Evolutionary conservation across 2,329 filamentous ascomycete species (phyloP).

Genomic region (Hymenoscyphus linearis): DNA sequence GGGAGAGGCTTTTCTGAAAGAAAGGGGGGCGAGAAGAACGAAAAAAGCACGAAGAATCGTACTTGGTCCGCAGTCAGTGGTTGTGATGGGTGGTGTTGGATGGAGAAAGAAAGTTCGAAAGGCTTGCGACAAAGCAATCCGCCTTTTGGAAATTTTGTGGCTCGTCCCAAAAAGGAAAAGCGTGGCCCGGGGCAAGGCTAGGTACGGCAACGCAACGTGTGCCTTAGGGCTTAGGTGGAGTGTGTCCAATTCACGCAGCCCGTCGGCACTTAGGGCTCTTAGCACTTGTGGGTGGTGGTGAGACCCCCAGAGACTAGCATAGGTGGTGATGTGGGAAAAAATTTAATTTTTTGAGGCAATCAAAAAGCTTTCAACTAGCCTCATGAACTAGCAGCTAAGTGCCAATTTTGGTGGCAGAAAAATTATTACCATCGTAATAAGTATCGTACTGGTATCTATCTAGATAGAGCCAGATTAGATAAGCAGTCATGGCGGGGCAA

Average conservation of each 20-base stretch:
- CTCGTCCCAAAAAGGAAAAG: conserved; percentile 2
- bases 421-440: too few relatives aligned
- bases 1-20: conserved; percentile 31
- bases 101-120: conserved; percentile 14
- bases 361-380: too few relatives aligned
- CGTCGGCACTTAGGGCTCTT: too few relatives aligned
- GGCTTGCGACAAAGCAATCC: conserved; percentile 1
- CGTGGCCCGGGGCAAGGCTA: neutral
- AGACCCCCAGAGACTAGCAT: too few relatives aligned
- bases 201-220: neutral
- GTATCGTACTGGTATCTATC: too few relatives aligned
- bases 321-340: too few relatives aligned
- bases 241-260: too few relatives aligned
- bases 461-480: too few relatives aligned
- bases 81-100: conserved; percentile 17
- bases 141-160: conserved; percentile 8
- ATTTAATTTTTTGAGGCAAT: too few relatives aligned
- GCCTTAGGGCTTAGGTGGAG: neutral
- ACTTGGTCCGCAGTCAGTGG: conserved; percentile 30
- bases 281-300: too few relatives aligned
- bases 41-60: conserved; percentile 33
- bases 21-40: conserved; percentile 33
- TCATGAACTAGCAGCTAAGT: too few relatives aligned
- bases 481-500: neutral
- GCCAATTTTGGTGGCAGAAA: too few relatives aligned